Evolutionary conservation across 805 yeast species (phyloP).

Genomic region (Clavispora asparagi): DNA sequence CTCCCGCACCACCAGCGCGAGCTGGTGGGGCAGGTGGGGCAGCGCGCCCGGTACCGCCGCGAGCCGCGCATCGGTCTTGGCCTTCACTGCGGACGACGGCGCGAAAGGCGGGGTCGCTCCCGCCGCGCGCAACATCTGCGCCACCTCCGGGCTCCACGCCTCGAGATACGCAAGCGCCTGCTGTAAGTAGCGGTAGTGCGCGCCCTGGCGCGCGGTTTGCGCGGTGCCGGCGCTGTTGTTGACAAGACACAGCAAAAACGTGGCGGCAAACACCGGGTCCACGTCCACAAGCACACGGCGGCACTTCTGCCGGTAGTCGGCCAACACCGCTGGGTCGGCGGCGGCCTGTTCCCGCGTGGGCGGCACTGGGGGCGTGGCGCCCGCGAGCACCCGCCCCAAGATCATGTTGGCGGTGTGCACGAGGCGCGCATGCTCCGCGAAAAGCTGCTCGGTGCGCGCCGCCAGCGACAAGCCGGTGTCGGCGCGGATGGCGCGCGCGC

Average conservation of each 20-base stretch:
- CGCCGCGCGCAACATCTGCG: slow-evolving; percentile 5
- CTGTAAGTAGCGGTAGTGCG: slow-evolving; percentile 27
- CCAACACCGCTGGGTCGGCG: slow-evolving; percentile 16
- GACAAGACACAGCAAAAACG: slow-evolving; percentile 26
- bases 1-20: slow-evolving; percentile 1
- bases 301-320: slow-evolving; percentile 12
- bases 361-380: slow-evolving; percentile 31
- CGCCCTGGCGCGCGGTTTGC: slow-evolving; percentile 14
- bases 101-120: neutral
- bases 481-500: slow-evolving; percentile 12
- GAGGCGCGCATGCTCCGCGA: slow-evolving; percentile 25
- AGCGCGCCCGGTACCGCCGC: neutral
- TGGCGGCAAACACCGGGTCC: slow-evolving; percentile 28
- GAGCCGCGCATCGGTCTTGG: slow-evolving; percentile 6
- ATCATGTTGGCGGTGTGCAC: slow-evolving; percentile 23
- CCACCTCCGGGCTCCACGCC: slow-evolving; percentile 33
- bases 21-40: neutral
- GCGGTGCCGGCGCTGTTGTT: slow-evolving; percentile 26
- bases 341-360: slow-evolving; percentile 24
- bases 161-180: slow-evolving; percentile 26
- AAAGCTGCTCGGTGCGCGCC: slow-evolving; percentile 19
- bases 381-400: slow-evolving; percentile 19
- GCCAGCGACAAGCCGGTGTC: slow-evolving; percentile 12
- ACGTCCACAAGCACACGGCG: slow-evolving; percentile 21
- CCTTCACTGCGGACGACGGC: slow-evolving; percentile 1